Evolutionary conservation across 2,329 filamentous ascomycete genomes (phyloP).

Genomic region (Penicillium corylophilum): DNA sequence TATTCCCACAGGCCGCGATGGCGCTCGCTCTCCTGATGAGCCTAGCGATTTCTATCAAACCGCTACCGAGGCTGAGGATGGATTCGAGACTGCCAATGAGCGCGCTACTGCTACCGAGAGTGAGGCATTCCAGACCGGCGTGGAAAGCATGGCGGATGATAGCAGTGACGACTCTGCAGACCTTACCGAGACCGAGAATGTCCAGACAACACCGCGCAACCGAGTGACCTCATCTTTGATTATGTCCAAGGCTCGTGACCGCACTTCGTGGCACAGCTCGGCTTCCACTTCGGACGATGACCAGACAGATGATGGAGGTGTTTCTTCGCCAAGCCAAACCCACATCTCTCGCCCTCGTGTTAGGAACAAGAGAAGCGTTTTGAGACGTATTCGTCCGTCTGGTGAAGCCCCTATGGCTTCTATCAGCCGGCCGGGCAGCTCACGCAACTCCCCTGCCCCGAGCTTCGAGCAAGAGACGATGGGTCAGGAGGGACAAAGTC

Average conservation of each 20-base stretch:
- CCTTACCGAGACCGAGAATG: slow-evolving; percentile 78
- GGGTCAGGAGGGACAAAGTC: slow-evolving; percentile 66
- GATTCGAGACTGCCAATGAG: slow-evolving; percentile 75
- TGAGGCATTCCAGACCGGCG: slow-evolving; percentile 92
- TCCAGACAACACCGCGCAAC: slow-evolving; percentile 36
- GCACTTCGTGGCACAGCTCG: slow-evolving; percentile 77
- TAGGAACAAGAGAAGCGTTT: slow-evolving; percentile 64
- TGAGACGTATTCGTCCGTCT: slow-evolving; percentile 57
- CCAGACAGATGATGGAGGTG: slow-evolving; percentile 58
- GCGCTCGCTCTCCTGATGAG: slow-evolving; percentile 41
- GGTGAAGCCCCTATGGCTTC: slow-evolving; percentile 46
- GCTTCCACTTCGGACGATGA: slow-evolving; percentile 83
- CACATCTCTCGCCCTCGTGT: slow-evolving; percentile 70
- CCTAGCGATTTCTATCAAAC: slow-evolving; percentile 74
- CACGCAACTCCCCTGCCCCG: slow-evolving; percentile 54
- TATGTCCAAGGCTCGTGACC: slow-evolving; percentile 53
- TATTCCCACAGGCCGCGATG: slow-evolving; percentile 27
- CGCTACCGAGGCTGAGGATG: slow-evolving; percentile 70
- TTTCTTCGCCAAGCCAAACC: slow-evolving; percentile 67
- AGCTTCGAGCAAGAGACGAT: slow-evolving; percentile 50
- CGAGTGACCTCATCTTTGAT: slow-evolving; percentile 40
- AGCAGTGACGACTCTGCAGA: slow-evolving; percentile 65
- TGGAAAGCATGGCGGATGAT: slow-evolving; percentile 67
- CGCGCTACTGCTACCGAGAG: slow-evolving; percentile 74
- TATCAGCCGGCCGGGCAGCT: slow-evolving; percentile 38